phyloP scores from a whole-genome alignment of 2,329 filamentous ascomycete genomes.

The Calonectria henricotiae region DNA sequence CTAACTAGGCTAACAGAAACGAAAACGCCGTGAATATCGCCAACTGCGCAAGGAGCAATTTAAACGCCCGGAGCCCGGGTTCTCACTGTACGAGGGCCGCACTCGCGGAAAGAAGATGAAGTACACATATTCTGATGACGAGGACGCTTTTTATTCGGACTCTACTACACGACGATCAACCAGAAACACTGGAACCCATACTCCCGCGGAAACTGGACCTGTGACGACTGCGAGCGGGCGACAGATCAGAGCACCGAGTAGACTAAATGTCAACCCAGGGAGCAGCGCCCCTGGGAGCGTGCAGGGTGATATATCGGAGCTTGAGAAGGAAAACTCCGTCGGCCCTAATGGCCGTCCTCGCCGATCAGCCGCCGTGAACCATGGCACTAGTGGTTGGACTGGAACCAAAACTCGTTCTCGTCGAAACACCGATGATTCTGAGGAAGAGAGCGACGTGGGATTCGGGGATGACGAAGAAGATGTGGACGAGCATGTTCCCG shows the following conservation, averaged over 20 bases:
- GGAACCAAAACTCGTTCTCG: slow-evolving; percentile 55
- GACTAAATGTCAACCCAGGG: slow-evolving; percentile 75
- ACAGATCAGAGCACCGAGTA: slow-evolving; percentile 81
- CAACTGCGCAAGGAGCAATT: slow-evolving; percentile 90
- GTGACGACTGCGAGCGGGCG: slow-evolving; percentile 88
- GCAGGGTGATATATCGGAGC: slow-evolving; percentile 63
- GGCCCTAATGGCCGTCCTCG: slow-evolving; percentile 67
- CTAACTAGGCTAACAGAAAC: slow-evolving; percentile 76
- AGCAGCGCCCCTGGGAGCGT: slow-evolving; percentile 66
- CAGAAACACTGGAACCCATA: slow-evolving; percentile 82
- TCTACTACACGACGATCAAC: slow-evolving; percentile 78
- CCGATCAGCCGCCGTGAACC: slow-evolving; percentile 67
- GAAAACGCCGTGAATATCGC: slow-evolving; percentile 92
- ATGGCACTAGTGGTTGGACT: slow-evolving; percentile 68
- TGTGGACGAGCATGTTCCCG: slow-evolving; percentile 76
- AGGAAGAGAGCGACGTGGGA: slow-evolving; percentile 82
- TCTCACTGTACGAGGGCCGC: slow-evolving; percentile 95
- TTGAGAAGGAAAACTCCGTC: slow-evolving; percentile 60
- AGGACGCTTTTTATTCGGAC: slow-evolving; percentile 79
- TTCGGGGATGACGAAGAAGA: slow-evolving; percentile 84
- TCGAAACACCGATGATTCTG: slow-evolving; percentile 66
- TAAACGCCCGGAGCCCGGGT: slow-evolving; percentile 87
- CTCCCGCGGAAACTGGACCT: slow-evolving; percentile 78
- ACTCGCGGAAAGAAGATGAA: slow-evolving; percentile 96
- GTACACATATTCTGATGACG: slow-evolving; percentile 95